phyloP scores from a whole-genome alignment of 768 basidiomycete species.

The Pleurotus platypus region DNA sequence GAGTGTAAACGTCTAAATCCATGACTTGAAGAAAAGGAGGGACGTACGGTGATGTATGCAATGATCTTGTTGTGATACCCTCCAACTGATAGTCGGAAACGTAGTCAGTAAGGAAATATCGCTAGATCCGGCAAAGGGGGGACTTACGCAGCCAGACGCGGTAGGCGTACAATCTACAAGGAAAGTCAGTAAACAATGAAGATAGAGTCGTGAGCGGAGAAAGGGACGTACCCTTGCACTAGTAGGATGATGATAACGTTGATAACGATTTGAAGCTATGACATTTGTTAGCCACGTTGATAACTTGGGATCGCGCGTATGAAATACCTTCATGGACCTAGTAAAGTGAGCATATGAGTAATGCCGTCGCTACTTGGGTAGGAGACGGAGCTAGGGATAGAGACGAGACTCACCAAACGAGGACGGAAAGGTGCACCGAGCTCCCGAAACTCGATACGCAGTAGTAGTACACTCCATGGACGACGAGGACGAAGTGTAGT shows the following conservation, averaged over 20 bases:
- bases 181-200: background rate
- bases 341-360: too few relatives aligned
- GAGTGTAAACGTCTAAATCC: background rate
- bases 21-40: background rate
- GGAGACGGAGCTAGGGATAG: too few relatives aligned
- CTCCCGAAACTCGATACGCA: background rate
- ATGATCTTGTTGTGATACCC: background rate
- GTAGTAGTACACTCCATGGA: background rate
- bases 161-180: background rate
- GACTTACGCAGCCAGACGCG: conserved; percentile 2
- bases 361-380: too few relatives aligned
- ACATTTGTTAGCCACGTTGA: too few relatives aligned
- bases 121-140: background rate
- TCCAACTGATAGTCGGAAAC: background rate
- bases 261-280: background rate
- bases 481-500: background rate
- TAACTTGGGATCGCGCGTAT: too few relatives aligned
- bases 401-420: background rate
- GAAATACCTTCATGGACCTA: background rate
- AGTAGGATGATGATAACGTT: background rate
- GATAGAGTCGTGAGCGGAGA: background rate
- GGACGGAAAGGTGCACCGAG: background rate
- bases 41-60: background rate
- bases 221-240: background rate
- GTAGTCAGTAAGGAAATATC: background rate